Evolutionary conservation across 306 rosid genomes (phyloP).

Genomic region (Alnus glutinosa): DNA sequence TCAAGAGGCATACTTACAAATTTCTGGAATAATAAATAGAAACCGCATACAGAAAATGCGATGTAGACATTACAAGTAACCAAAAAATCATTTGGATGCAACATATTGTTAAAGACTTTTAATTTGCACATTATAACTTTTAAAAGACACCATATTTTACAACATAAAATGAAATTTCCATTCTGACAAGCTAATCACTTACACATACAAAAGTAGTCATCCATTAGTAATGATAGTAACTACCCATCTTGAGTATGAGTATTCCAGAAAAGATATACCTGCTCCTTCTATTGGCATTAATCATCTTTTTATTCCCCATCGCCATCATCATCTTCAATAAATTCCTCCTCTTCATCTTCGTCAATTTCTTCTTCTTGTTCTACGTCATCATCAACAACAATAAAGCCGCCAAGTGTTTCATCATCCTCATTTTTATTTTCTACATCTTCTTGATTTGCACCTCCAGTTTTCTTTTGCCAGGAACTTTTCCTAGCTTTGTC

Average conservation of each 20-base stretch:
- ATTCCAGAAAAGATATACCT: neutral
- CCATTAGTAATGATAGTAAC: neutral
- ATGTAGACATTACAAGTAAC: too few species aligned
- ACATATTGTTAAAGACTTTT: too few species aligned
- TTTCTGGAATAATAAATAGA: too few species aligned
- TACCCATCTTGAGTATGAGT: neutral
- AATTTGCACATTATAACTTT: too few species aligned
- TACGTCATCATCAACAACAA: slow-evolving; percentile 56
- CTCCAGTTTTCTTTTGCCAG: slow-evolving; percentile 35
- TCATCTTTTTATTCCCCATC: slow-evolving; percentile 29
- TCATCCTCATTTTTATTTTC: slow-evolving; percentile 47
- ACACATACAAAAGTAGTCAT: slow-evolving; percentile 9
- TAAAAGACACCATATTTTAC: neutral
- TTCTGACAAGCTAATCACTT: neutral
- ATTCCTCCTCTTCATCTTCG: slow-evolving; percentile 25
- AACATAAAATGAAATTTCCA: neutral
- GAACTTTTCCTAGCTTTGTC: slow-evolving; percentile 29
- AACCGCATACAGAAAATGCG: too few species aligned
- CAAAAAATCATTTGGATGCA: too few species aligned
- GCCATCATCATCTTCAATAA: slow-evolving; percentile 36
- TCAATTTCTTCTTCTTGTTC: slow-evolving; percentile 40
- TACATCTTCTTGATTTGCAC: slow-evolving; percentile 23
- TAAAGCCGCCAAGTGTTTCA: slow-evolving; percentile 71
- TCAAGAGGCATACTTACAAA: too few species aligned
- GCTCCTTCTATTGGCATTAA: slow-evolving; percentile 11